Base-by-base conservation (phyloP, 225 moss, liverwort and hornwort genomes). In the Polytrichum formosum region DNA sequence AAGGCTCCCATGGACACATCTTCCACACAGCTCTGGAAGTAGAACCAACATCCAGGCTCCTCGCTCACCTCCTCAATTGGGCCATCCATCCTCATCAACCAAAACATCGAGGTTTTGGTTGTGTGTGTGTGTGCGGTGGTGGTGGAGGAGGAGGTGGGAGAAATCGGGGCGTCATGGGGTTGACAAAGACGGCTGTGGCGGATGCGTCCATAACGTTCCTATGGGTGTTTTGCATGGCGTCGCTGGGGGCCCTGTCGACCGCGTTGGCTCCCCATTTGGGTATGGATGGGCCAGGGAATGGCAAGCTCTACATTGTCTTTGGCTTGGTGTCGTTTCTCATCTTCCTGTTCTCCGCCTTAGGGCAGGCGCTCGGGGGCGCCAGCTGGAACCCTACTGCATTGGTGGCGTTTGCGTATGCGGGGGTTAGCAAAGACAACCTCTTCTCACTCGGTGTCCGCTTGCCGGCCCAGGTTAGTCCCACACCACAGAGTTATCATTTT, bases 351-450 rank as follows among this genome's bases (percentile, higher is more conserved):
- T 75, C 73, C 21, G 53, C 77, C 22, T 29, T 88, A 46, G 79
- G 81, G 8, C 72, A 78, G 66, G 80, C 76, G 0, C 68, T 81
- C 0, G 93, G 90, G 7, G 91, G 87, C 19, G 91, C 91, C 29
- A 81, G 82, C 61, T 93, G 91, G 90, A 95, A 95, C 74, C 91
- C 95, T 6, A 92, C 93, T 5, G 85, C 83, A 16, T 80, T 90
- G 5, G 55, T 95, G 23, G 91, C 89, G 7, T 92, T 92, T 62
- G 79, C 86, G 23, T 76, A 81, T 26, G 91, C 78, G 6, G 91
- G 92, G 33, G 85, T 77, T 5, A 82, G 90, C 63, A 67, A 87
- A 2, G 91, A 90, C 64, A 87, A 86, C 3, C 81, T 87, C 26
- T 59, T 81, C 64, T n/a, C 85, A 6, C 76, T 93, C 2, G 83